Conservation (phyloP, 768 basidiomycete genomes). For the Hebeloma cylindrosporum region DNA sequence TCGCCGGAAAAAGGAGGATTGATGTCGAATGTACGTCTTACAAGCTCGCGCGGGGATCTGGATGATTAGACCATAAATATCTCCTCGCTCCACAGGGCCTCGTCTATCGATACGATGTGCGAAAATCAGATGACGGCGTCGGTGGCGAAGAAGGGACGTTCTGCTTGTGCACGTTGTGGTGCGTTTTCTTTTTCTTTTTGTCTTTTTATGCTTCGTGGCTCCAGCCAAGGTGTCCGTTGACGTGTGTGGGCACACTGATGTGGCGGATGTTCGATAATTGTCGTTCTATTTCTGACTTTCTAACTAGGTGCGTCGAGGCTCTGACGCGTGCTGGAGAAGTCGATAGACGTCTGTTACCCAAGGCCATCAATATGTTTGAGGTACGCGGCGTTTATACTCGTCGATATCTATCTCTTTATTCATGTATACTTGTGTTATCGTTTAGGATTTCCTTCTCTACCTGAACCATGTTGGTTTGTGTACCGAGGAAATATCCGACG, state of each 20-base stretch:
- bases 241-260: too few relatives aligned
- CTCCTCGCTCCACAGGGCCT: constrained; percentile 75
- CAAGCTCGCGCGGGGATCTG: too few relatives aligned
- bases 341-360: constrained; percentile 62
- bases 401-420: neutral
- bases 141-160: constrained; percentile 97
- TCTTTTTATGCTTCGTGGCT: too few relatives aligned
- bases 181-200: constrained; percentile 14
- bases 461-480: constrained; percentile 87
- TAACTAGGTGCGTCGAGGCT: constrained; percentile 78
- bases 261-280: too few relatives aligned
- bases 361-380: constrained; percentile 88
- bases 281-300: neutral
- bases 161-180: constrained; percentile 86
- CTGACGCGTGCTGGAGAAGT: constrained; percentile 84
- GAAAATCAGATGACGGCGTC: constrained; percentile 86
- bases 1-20: too few relatives aligned
- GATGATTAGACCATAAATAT: too few relatives aligned
- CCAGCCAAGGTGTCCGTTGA: too few relatives aligned
- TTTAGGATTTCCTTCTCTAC: constrained; percentile 74
- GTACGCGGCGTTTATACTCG: constrained; percentile 37
- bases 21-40: too few relatives aligned
- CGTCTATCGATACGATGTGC: constrained; percentile 88
- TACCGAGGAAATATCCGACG: constrained; percentile 82
- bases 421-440: neutral